phyloP scores from a whole-genome alignment of 495 filamentous ascomycete species.

The Aspergillus steynii region DNA sequence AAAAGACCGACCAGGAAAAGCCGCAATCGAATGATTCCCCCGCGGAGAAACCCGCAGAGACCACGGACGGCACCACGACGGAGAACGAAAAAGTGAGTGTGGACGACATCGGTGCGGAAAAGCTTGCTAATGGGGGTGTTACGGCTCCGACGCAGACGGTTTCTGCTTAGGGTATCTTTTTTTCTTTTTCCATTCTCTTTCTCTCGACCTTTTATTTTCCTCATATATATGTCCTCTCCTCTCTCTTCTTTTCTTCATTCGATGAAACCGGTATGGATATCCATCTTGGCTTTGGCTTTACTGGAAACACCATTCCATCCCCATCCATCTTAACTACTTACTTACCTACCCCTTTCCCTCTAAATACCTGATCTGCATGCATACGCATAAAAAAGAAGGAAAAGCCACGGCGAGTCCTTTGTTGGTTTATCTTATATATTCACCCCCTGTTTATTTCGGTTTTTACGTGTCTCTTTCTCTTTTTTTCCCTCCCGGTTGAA shows the following conservation, averaged over 20 bases:
- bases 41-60: neutral
- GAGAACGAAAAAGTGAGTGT: slow-evolving; percentile 5
- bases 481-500: neutral
- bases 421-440: neutral
- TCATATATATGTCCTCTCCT: neutral
- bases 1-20: neutral
- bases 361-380: neutral
- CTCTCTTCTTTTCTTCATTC: neutral
- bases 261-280: neutral
- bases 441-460: neutral
- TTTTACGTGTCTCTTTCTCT: neutral
- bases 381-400: neutral
- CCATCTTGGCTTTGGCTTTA: neutral
- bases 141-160: neutral
- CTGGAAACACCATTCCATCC: neutral
- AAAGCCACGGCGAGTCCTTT: neutral
- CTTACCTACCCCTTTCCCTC: neutral
- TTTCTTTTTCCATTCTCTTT: neutral
- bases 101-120: slow-evolving; percentile 2
- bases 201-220: neutral
- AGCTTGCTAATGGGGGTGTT: slow-evolving; percentile 6
- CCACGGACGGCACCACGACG: neutral
- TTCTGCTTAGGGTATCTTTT: neutral
- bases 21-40: neutral
- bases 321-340: neutral